Evolutionary conservation across 108 stramenopile genomes (phyloP), one percentile per base, ranked within the genome.

Genomic region (Nannochloropsis salina): DNA sequence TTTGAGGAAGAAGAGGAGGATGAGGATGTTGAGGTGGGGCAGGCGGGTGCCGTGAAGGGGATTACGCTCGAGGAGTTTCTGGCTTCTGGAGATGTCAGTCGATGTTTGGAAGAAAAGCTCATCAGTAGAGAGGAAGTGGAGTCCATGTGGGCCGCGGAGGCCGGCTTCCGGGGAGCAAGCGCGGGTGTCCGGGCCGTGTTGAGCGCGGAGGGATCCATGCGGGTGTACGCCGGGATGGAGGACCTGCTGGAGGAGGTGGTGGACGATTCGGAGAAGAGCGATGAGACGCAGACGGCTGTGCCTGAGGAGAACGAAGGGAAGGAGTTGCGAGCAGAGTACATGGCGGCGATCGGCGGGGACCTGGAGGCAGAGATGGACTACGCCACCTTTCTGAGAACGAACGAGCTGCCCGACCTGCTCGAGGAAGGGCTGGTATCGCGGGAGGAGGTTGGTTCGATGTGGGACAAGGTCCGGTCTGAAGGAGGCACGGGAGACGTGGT

Each of bases 1-100:
- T 74, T 74, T 74, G 61, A 74, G 61, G 61, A 74, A n/a, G 61
- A n/a, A 2, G 61, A 74, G 61, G 61, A 74, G 47, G 47, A 51
- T 15, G 61, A 74, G 8, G 61, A 74, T n/a, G 31, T 31, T 31
- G 61, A 74, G 61, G 61, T 74, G 8, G 61, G n/a, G n/a, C 20
- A 74, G n/a, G 61, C 61, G n/a, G 20, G 20, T 4, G n/a, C n/a
- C 8, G 61, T 74, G 61, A n/a, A n/a, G n/a, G 61, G 61, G 61
- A 74, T 74, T 15, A n/a, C n/a, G 61, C 20, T 74, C 20, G 61
- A 74, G 20, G 61, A 74, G n/a, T 74, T 74, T 3, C 15, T 74
- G 61, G 61, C 6, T n/a, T 74, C 61, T 15, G 61, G 20, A 74
- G 61, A 74, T n/a, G 61, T 74, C 20, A n/a, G 20, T 74, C 61